Evolutionary conservation across 2,329 filamentous ascomycete genomes (phyloP).

Genomic region (Penicillium frequentans): DNA sequence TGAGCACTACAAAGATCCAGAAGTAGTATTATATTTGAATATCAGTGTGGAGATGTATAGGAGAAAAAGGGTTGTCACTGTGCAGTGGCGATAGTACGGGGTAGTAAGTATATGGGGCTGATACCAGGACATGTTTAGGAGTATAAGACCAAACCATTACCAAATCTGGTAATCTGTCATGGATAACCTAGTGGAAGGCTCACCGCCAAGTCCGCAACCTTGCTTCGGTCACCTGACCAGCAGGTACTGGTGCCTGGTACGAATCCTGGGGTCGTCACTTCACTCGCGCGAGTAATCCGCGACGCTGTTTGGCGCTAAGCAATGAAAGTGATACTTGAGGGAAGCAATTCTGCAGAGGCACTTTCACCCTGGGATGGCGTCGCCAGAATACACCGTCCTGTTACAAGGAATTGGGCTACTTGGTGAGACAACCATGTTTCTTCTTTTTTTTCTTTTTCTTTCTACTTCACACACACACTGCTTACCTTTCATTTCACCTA

Average conservation of each 20-base stretch:
- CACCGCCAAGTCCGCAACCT: slow-evolving; percentile 37
- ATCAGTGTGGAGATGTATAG: too few species aligned
- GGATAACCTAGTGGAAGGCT: slow-evolving; percentile 44
- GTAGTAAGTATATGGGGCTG: too few species aligned
- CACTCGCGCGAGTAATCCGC: slow-evolving; percentile 58
- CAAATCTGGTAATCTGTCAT: slow-evolving; percentile 35
- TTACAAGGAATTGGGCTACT: slow-evolving; percentile 38
- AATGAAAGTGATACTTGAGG: slow-evolving; percentile 56
- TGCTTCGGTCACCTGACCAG: slow-evolving; percentile 37
- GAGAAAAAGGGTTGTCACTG: too few species aligned
- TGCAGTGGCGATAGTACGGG: not conserved
- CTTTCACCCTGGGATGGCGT: slow-evolving; percentile 56
- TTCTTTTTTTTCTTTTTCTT: not conserved
- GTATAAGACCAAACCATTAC: not conserved
- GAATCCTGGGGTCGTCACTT: slow-evolving; percentile 53
- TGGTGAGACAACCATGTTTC: slow-evolving; percentile 36
- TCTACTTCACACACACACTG: too few species aligned
- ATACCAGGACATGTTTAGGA: too few species aligned
- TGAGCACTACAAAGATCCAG: not conserved
- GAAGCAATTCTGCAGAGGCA: slow-evolving; percentile 61
- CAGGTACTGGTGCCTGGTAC: slow-evolving; percentile 54
- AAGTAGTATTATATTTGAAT: too few species aligned
- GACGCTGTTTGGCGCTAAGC: slow-evolving; percentile 56
- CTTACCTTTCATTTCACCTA: too few species aligned
- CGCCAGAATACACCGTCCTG: slow-evolving; percentile 52